phyloP scores from a whole-genome alignment of 1,284 basidiomycete genomes.

The Papiliotrema fonsecae region DNA sequence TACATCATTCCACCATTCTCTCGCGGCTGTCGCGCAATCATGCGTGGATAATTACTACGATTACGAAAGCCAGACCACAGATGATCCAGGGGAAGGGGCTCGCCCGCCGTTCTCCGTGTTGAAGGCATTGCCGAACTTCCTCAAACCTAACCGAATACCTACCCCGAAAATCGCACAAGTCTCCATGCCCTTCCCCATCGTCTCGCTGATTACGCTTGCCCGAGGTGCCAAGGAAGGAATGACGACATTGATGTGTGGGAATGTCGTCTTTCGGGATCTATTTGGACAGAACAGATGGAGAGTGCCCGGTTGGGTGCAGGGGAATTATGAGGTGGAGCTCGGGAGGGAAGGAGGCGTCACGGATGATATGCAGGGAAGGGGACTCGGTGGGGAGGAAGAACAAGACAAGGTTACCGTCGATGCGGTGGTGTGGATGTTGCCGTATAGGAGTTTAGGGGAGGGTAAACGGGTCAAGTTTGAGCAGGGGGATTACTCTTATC shows the following conservation, averaged over 20 bases:
- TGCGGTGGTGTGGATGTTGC: constrained; percentile 39
- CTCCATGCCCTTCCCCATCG: constrained; percentile 36
- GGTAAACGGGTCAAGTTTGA: constrained; percentile 41
- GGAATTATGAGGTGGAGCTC: constrained; percentile 26
- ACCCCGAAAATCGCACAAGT: constrained; percentile 36
- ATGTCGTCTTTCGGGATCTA: constrained; percentile 67
- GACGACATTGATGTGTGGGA: constrained; percentile 77
- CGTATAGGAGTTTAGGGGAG: constrained; percentile 40
- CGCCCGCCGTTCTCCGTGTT: background rate
- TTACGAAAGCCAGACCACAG: no score
- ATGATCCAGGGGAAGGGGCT: no score
- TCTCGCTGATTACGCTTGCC: constrained; percentile 57
- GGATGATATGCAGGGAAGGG: no score
- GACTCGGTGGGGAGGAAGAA: background rate
- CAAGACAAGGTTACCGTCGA: constrained; percentile 7
- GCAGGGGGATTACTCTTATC: constrained; percentile 38
- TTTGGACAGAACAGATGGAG: constrained; percentile 47
- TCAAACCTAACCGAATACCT: constrained; percentile 33
- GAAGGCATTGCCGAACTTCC: constrained; percentile 25
- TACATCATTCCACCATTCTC: constrained; percentile 21
- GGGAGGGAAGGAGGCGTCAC: background rate
- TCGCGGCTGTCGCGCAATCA: constrained; percentile 14
- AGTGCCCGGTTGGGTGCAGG: constrained; percentile 29
- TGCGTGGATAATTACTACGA: constrained; percentile 28
- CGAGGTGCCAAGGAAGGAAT: constrained; percentile 62